Evolutionary conservation across 345 rosid genomes (phyloP), one percentile per base, ranked within the genome.

Genomic region (Nephelium lappaceum): DNA sequence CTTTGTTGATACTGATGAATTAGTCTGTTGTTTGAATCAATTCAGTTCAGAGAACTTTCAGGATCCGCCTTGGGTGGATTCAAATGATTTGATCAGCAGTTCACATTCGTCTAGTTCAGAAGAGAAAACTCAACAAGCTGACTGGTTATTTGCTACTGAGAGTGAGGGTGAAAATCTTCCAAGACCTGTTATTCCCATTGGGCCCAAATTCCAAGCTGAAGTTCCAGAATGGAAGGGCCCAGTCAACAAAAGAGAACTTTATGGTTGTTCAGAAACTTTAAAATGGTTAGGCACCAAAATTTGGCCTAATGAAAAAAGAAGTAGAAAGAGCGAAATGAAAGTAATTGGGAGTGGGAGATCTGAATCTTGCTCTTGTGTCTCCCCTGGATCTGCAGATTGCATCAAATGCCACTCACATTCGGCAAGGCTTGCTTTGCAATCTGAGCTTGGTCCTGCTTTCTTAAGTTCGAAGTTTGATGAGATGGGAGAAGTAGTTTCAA

Each of bases 141-240:
- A 71, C 67, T 53, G 47, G 25, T 49, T 66, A 8, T 27, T 84
- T 67, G 31, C 24, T 27, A 25, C 42, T 14, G 78, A 75, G 43
- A 63, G 69, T 62, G 70, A 71, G 49, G 75, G 64, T 51, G 82
- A 78, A 45, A 47, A 49, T n/a, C 63, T 42, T 27, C 64, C 71
- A 31, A 81, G 80, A 63, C 61, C 85, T 8, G 69, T 67, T 74
- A 80, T 87, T 65, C 92, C 90, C 2, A 12, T 89, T 5, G 89
- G 90, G 47, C 85, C 85, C 5, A 71, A 79, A 70, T 89, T 87
- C 75, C 89, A 87, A 75, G 89, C 89, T 19, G 83, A 87, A 72
- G 57, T 89, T 58, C 89, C 90, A 6, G 79, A 67, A 24, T 83
- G 89, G 86, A 72, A 38, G 19, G 86, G 84, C 10, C 75, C 84